A percentile compares a stretch with the other conserved stretches of the same genome.
phyloP scores from a whole-genome alignment of 345 rosid genomes.

The Jatropha curcas region DNA sequence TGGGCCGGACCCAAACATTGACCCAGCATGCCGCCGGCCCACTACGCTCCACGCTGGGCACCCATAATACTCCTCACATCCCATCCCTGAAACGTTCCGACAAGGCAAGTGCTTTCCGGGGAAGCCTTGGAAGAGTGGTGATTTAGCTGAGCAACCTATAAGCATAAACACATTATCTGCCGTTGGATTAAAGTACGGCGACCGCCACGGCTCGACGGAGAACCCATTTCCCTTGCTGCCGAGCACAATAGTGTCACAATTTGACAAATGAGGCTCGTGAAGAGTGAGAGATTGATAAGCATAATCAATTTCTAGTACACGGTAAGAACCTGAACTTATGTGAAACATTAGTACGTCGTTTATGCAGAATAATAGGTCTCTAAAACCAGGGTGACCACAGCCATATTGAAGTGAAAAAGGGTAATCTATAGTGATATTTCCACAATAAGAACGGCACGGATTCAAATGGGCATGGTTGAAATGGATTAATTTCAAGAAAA shows the following conservation, averaged over 20 bases:
- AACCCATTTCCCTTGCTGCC: conserved; percentile 86
- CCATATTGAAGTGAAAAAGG: conserved; percentile 73
- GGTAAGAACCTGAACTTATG: conserved; percentile 79
- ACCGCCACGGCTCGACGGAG: conserved; percentile 71
- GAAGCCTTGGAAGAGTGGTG: conserved; percentile 87
- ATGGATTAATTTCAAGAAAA: conserved; percentile 19
- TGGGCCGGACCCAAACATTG: conserved; percentile 50
- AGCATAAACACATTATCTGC: conserved; percentile 84
- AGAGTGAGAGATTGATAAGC: conserved; percentile 72
- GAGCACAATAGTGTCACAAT: conserved; percentile 60
- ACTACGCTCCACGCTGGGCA: conserved; percentile 73
- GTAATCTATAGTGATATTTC: conserved; percentile 77
- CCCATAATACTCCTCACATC: conserved; percentile 76
- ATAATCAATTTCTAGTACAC: conserved; percentile 76
- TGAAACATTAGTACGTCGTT: conserved; percentile 86
- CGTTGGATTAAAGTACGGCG: conserved; percentile 65
- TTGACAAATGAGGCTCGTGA: conserved; percentile 86
- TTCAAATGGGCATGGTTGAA: conserved; percentile 3
- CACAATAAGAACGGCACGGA: conserved; percentile 74
- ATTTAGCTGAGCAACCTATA: conserved; percentile 73
- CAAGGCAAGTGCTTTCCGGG: conserved; percentile 80
- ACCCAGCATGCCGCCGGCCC: conserved; percentile 40
- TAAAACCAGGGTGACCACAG: conserved; percentile 88
- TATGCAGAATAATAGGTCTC: conserved; percentile 81
- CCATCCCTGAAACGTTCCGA: conserved; percentile 85